Conservation (phyloP, 202 grass and related monocot genomes). For the Dendrocalamus latiflorus region DNA sequence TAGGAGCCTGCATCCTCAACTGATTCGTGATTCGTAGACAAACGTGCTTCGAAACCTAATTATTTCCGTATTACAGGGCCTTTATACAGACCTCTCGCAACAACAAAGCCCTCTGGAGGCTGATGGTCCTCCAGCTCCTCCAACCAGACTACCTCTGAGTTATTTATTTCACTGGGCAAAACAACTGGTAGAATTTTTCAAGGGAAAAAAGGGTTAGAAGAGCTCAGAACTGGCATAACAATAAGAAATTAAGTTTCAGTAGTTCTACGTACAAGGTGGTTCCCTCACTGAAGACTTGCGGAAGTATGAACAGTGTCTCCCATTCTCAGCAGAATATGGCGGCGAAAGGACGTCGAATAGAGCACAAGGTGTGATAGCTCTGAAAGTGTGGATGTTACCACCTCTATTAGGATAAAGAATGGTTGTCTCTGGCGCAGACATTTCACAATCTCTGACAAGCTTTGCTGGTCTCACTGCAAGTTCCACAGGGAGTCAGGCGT, state of each 20-base stretch:
- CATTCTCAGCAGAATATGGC: slow-evolving; percentile 77
- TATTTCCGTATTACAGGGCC: slow-evolving; percentile 70
- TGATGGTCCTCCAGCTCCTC: slow-evolving; percentile 79
- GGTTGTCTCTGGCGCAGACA: slow-evolving; percentile 76
- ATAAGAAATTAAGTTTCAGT: neutral
- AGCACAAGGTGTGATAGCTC: slow-evolving; percentile 84
- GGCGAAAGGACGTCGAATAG: slow-evolving; percentile 91
- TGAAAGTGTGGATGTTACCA: slow-evolving; percentile 95
- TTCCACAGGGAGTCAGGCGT: neutral
- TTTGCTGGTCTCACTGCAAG: slow-evolving; percentile 65
- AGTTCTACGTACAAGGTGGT: slow-evolving; percentile 37
- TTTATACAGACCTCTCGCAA: slow-evolving; percentile 82
- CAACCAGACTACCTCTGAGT: slow-evolving; percentile 75
- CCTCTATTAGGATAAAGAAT: slow-evolving; percentile 77
- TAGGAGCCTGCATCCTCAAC: slow-evolving; percentile 24
- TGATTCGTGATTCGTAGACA: slow-evolving; percentile 14
- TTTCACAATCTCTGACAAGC: slow-evolving; percentile 68
- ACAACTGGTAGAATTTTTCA: slow-evolving; percentile 28
- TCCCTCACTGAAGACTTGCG: slow-evolving; percentile 52
- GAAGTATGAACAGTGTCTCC: slow-evolving; percentile 84
- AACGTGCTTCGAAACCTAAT: slow-evolving; percentile 27
- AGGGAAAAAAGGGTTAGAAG: neutral
- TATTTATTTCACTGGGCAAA: slow-evolving; percentile 51
- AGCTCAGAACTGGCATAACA: neutral
- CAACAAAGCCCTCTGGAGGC: slow-evolving; percentile 83